A percentile compares a stretch with the other conserved stretches of the same genome.
Evolutionary conservation across 139 green algal genomes (phyloP).

Genomic region (Ettlia oleoabundans): DNA sequence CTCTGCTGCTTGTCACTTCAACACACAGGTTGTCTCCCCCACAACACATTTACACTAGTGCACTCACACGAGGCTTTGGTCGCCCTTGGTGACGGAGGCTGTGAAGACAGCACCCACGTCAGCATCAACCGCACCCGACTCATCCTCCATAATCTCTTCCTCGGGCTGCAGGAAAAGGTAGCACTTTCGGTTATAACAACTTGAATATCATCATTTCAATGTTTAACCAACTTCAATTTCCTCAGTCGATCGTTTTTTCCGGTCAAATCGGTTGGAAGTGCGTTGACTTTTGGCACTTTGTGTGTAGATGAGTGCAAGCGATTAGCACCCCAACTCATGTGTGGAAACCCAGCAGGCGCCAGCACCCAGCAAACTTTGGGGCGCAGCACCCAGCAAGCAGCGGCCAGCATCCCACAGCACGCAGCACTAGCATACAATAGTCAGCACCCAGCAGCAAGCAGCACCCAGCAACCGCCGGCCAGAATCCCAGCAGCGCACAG

Average conservation of each 20-base stretch:
- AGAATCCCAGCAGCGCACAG: too few relatives aligned
- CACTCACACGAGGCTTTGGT: conserved; percentile 48
- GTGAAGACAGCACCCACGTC: conserved; percentile 57
- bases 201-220: too few relatives aligned
- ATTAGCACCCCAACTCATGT: not conserved
- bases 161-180: too few relatives aligned
- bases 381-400: too few relatives aligned
- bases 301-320: not conserved
- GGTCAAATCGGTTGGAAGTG: not conserved
- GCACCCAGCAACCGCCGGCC: too few relatives aligned
- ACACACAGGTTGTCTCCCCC: not conserved
- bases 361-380: too few relatives aligned
- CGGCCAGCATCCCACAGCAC: not conserved
- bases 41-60: not conserved
- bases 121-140: conserved; percentile 48
- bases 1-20: not conserved
- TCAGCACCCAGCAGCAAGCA: not conserved
- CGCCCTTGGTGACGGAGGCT: conserved; percentile 58
- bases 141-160: conserved; percentile 52
- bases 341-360: not conserved
- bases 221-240: too few relatives aligned
- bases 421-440: not conserved
- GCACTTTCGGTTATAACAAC: not conserved
- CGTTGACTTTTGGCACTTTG: not conserved
- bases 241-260: too few relatives aligned